Base-by-base conservation (phyloP, 1,284 basidiomycete species). In the Cryptococcus sp. region DNA sequence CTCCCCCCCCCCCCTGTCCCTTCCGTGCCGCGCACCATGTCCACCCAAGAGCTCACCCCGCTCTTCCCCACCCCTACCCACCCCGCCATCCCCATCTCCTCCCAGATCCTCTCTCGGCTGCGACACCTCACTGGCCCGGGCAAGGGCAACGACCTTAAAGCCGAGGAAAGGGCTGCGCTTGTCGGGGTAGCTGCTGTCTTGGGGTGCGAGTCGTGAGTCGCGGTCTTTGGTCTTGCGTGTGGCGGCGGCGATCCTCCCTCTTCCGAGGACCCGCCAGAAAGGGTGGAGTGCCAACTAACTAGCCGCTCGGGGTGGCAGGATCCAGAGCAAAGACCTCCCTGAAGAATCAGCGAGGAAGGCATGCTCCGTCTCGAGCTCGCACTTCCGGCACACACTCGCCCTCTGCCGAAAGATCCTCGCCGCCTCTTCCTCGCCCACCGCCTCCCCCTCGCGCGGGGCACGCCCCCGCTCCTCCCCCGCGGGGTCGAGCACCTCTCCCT, bases 51-150 rank as follows among this genome's bases (percentile, higher is more conserved):
- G 48, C 65, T 77, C 44, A 28, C 63, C 4, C 68, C 65, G 21
- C 66, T 76, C 44, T 76, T 77, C 58, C 70, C 71, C 1, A 67
- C 70, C 1, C 63, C 66, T 4, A 70, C 72, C 1, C 73, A 77
- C 52, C 69, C 70, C 9, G 72, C 66, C 15, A 55, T 77, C 24
- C 68, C 71, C 15, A 59, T 72, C 44, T 70, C 75, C 2, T 43
- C 65, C 1, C 59, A 64, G 40, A 69, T 75, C 43, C 64, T 77
- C 8, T 64, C 65, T 18, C 72, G 70, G 7, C 63, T 77, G 0
- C 63, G 74, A 46, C 57, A 64, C 35, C 59, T 71, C 9, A 73
- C 74, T 0, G 71, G 62, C 8, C 69, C 70, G 0, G 71, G 74
- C 7, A 69, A 65, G 50, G 72, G 72, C 5, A 72, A 72, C 52